Conservation (phyloP, 768 basidiomycete genomes). For the Termitomyces sp. region DNA sequence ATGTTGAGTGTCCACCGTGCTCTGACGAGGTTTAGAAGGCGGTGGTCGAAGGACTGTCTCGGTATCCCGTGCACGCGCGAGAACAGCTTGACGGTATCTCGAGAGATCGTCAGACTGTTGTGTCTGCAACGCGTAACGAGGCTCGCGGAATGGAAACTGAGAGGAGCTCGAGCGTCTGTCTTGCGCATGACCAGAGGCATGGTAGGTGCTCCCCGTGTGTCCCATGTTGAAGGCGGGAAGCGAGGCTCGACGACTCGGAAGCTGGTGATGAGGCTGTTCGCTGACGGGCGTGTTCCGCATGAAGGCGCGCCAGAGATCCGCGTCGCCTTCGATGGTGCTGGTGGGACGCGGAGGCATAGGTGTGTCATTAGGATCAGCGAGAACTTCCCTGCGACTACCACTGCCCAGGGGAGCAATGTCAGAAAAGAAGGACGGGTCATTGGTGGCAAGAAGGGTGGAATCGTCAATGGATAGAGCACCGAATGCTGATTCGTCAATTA, state of each 20-base stretch:
- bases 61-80: neutral
- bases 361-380: slow-evolving; percentile 11
- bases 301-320: slow-evolving; percentile 2
- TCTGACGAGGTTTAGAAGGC: neutral
- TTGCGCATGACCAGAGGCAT: neutral
- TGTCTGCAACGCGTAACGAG: neutral
- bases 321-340: neutral
- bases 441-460: slow-evolving; percentile 56
- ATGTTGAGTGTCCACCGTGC: neutral
- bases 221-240: neutral
- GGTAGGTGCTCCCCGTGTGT: too few relatives aligned
- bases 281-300: neutral
- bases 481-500: slow-evolving; percentile 45
- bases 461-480: slow-evolving; percentile 77
- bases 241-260: neutral
- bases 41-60: neutral
- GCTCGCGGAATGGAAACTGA: neutral
- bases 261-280: neutral
- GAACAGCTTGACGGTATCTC: neutral
- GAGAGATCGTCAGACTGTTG: neutral
- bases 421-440: neutral
- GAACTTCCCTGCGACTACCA: neutral
- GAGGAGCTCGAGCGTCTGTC: neutral
- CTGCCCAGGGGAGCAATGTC: slow-evolving; percentile 13
- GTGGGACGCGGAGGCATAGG: slow-evolving; percentile 19